phyloP scores from a whole-genome alignment of 306 rosid genomes.

The Vicia villosa region DNA sequence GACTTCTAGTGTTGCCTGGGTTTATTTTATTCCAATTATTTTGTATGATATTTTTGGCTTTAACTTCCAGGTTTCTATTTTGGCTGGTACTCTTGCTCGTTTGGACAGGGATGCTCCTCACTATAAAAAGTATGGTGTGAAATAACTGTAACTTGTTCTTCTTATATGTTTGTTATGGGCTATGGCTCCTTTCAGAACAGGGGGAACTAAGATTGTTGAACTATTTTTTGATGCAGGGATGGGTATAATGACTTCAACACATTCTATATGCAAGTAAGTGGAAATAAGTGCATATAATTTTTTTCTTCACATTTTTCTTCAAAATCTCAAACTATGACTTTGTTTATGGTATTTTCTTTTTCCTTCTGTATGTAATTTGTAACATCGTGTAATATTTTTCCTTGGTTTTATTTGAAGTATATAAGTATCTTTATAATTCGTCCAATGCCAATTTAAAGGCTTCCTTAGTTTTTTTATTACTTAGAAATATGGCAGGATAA shows the following conservation, averaged over 20 bases:
- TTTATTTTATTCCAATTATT: background rate
- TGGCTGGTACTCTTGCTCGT: slow-evolving; percentile 98
- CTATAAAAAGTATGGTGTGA: slow-evolving; percentile 75
- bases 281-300: slow-evolving; percentile 17
- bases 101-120: slow-evolving; percentile 97
- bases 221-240: slow-evolving; percentile 70
- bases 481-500: slow-evolving; percentile 18
- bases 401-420: background rate
- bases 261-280: slow-evolving; percentile 96
- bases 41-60: slow-evolving; percentile 29
- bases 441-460: background rate
- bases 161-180: background rate
- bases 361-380: slow-evolving; percentile 17
- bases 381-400: background rate
- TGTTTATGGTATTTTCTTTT: slow-evolving; percentile 8
- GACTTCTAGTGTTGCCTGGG: slow-evolving; percentile 5
- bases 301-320: background rate
- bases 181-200: slow-evolving; percentile 7
- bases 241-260: slow-evolving; percentile 98
- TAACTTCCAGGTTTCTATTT: slow-evolving; percentile 80
- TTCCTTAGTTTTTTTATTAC: slow-evolving; percentile 8
- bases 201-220: slow-evolving; percentile 9
- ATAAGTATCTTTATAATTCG: slow-evolving; percentile 14
- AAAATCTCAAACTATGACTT: slow-evolving; percentile 30
- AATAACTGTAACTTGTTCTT: slow-evolving; percentile 11